phyloP scores from a whole-genome alignment of 2,329 filamentous ascomycete genomes.

The Pezicula carpinea region DNA sequence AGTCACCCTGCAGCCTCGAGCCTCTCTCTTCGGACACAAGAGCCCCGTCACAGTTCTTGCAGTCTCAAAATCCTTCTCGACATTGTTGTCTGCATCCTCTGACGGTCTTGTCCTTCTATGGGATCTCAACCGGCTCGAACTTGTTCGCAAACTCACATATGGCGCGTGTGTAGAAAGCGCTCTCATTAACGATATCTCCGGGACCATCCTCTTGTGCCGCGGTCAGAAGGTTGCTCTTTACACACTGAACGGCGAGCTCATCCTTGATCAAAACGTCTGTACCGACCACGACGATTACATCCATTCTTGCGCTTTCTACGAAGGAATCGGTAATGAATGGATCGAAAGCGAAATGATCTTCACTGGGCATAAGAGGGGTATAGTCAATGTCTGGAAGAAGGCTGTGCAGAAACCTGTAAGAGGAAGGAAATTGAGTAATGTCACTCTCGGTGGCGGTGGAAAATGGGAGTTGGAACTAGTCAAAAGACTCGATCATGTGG shows the following conservation, averaged over 20 bases:
- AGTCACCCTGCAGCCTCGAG: slow-evolving; percentile 73
- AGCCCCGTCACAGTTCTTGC: slow-evolving; percentile 77
- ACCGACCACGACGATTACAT: slow-evolving; percentile 69
- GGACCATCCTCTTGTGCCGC: slow-evolving; percentile 82
- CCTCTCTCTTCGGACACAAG: slow-evolving; percentile 87
- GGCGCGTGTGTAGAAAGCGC: slow-evolving; percentile 65
- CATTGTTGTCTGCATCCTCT: slow-evolving; percentile 75
- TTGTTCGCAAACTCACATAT: slow-evolving; percentile 68
- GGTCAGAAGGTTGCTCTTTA: slow-evolving; percentile 73
- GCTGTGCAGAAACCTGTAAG: slow-evolving; percentile 35
- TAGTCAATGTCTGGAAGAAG: slow-evolving; percentile 74
- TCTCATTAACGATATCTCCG: slow-evolving; percentile 83
- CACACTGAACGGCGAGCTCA: slow-evolving; percentile 78
- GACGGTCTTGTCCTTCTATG: slow-evolving; percentile 85
- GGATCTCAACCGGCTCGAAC: slow-evolving; percentile 88
- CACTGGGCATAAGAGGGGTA: slow-evolving; percentile 78
- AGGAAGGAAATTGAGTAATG: slow-evolving; percentile 1
- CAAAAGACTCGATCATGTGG: slow-evolving; percentile 76
- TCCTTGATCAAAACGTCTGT: slow-evolving; percentile 80
- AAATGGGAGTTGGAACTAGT: slow-evolving; percentile 75
- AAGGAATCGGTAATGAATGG: slow-evolving; percentile 90
- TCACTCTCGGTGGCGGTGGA: slow-evolving; percentile 33
- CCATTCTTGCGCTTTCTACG: slow-evolving; percentile 84
- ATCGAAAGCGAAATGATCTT: slow-evolving; percentile 81
- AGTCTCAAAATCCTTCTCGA: slow-evolving; percentile 82